Conservation (phyloP, 164 flowering plant species). For the Malania oleifera region DNA sequence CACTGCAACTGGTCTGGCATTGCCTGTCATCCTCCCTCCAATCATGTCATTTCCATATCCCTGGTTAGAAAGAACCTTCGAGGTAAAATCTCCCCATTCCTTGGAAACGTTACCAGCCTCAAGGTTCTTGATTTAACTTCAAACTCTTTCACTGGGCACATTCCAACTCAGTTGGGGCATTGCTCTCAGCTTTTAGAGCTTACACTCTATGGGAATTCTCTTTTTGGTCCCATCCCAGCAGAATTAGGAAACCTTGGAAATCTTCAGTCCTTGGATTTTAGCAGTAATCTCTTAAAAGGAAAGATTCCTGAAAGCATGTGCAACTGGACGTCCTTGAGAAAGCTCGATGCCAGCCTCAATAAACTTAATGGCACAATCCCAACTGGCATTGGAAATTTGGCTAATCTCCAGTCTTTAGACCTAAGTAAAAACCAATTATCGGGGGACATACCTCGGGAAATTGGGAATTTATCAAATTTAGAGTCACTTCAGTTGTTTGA, state of each 20-base stretch:
- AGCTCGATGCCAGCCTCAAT: constrained; percentile 30
- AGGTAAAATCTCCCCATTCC: constrained; percentile 53
- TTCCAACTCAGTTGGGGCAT: constrained; percentile 46
- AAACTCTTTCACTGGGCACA: constrained; percentile 47
- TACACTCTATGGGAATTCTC: constrained; percentile 34
- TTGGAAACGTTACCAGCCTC: constrained; percentile 59
- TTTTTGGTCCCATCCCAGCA: constrained; percentile 56
- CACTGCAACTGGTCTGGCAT: constrained; percentile 87
- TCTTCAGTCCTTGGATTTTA: constrained; percentile 41
- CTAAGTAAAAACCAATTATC: constrained; percentile 48
- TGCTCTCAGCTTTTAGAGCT: constrained; percentile 42
- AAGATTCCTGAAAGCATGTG: constrained; percentile 52
- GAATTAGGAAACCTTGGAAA: constrained; percentile 47
- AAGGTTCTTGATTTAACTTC: constrained; percentile 60
- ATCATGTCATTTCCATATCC: constrained; percentile 40
- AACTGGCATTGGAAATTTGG: constrained; percentile 39
- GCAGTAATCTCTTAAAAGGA: constrained; percentile 42
- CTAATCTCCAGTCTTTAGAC: constrained; percentile 45
- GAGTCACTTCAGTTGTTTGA: constrained; percentile 30
- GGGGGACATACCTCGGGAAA: constrained; percentile 47
- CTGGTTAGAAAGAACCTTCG: constrained; percentile 37
- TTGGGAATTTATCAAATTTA: constrained; percentile 51
- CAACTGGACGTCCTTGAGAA: constrained; percentile 45
- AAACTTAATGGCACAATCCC: constrained; percentile 66
- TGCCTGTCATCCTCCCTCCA: constrained; percentile 37